Base-by-base conservation (phyloP, 768 basidiomycete species). In the Clathrus columnatus region DNA sequence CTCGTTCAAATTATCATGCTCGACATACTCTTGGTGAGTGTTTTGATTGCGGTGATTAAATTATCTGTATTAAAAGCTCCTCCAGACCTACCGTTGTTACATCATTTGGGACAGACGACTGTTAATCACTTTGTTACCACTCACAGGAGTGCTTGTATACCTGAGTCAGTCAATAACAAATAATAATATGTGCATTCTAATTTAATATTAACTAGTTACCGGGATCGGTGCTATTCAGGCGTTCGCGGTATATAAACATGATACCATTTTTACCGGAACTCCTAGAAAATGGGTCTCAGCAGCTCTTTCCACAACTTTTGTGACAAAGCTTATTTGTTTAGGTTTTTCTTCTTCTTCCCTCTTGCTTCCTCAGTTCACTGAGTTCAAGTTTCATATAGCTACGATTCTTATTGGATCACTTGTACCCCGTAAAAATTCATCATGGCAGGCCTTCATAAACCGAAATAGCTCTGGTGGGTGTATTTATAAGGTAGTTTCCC, bases 241-340 rank as follows among this genome's bases (percentile, higher is more conserved):
- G 10, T 48, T 55, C 36, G 54, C 54, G 18, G 48, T 36, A 8
- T 20, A 55, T 24, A 47, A 18, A 30, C 14, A 44, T 29, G 54
- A 55, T 36, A 48, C 54, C 2, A 23, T 55, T 18, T 55, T 55
- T 27, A 55, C 54, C 17, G 54, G 44, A 18, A 20, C 54, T 17
- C 36, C n/a, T 8, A 45, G 28, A 47, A 48, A 30, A 26, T 55
- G 54, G 54, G 54, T 55, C 26, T 55, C 54, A 16, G 54, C 54
- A 20, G 48, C 26, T n/a, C 28, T 55, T 10, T 55, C 30, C 17
- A 29, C 48, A 11, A 55, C 54, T 7, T 48, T 55, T 21, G 24
- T 55, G 23, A 55, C 54, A 28, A 55, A 55, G 43, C 23, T 55
- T 23, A 24, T 48, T 1, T 55, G 54, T 27, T 46, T 55, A 24